Percentiles rank a stretch among this genome's conserved stretches.
Evolutionary conservation across 768 basidiomycete species (phyloP).

Genomic region (Filobasidium floriforme): DNA sequence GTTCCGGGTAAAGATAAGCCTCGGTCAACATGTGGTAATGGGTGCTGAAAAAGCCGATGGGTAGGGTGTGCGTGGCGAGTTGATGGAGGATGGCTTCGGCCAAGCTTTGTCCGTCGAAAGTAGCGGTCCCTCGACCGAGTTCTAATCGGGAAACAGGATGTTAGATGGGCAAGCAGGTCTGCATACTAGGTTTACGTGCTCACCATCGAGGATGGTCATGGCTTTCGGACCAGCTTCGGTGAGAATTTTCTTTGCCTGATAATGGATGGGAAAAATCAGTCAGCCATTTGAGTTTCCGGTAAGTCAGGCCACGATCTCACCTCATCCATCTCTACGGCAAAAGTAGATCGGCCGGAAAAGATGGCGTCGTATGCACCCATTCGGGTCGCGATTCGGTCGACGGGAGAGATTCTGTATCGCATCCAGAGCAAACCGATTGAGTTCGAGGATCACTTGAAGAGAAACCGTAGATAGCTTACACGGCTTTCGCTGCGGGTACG

Average conservation of each 20-base stretch:
- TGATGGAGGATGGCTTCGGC: conserved; percentile 91
- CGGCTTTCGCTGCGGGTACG: conserved; percentile 75
- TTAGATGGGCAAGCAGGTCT: neutral
- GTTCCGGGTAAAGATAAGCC: conserved; percentile 62
- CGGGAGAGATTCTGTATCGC: conserved; percentile 62
- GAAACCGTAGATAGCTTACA: conserved; percentile 48
- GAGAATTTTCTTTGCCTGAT: conserved; percentile 75
- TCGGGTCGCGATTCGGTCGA: conserved; percentile 82
- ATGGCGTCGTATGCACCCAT: conserved; percentile 94
- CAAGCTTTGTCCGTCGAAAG: conserved; percentile 98
- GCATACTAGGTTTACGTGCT: conserved; percentile 25
- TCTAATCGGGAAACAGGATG: conserved; percentile 51
- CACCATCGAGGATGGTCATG: conserved; percentile 88
- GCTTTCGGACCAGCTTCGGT: conserved; percentile 89
- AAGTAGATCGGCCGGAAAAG: conserved; percentile 54
- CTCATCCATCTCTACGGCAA: conserved; percentile 99
- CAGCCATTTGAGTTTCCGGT: neutral
- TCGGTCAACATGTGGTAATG: conserved; percentile 95
- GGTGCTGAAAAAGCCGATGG: conserved; percentile 92
- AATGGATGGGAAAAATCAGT: conserved; percentile 8
- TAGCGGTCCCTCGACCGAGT: conserved; percentile 90
- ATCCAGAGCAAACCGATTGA: neutral
- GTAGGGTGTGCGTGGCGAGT: conserved; percentile 82
- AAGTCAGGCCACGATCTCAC: conserved; percentile 48
- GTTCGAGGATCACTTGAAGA: neutral